Base-by-base conservation (phyloP, 2,329 filamentous ascomycete species). In the Botrytis hyacinthi region DNA sequence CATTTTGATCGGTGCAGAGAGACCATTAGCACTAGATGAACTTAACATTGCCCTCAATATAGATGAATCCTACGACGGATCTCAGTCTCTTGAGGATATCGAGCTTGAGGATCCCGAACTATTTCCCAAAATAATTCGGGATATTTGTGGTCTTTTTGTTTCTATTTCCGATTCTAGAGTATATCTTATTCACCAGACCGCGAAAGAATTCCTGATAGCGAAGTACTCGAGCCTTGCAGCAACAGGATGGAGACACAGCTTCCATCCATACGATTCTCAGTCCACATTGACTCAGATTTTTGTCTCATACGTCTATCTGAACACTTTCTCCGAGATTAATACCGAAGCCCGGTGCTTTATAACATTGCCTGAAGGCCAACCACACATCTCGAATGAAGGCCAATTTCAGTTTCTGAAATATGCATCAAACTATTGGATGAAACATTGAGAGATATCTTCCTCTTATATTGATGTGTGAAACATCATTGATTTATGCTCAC, bases 181-280 rank as follows among this genome's bases (percentile, higher is more conserved):
- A 44, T 73, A 59, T 44, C 68, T 73, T 20, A 70, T 73, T 60
- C 72, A 73, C 35, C 67, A 66, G 57, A 73, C 67, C 22, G 72
- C 59, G 4, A 71, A 60, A 71, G 72, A 66, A 26, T 73, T 73
- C 44, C 72, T 73, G 1, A 29, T 42, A 6, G 7, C 48, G 40
- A 73, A 40, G 4, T 37, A 29, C 37, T 60, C 57, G 26, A 44
- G 14, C 9, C 37, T 1, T n/a, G 12, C 22, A 42, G 0, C 14
- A 29, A 44, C 22, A 29, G 62, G 48, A 54, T 73, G 63, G 71
- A 73, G 54, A 60, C 54, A 70, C 12, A 69, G 63, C 54, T 32
- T 73, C 18, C 1, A 54, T 7, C 51, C 18, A 46, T 22, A 4
- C 6, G 51, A 61, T 26, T 61, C 63, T n/a, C 59, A 73, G 0